These are phyloP conservation scores for Pseudocercospora vitis DNA, from an alignment of 2,329 filamentous ascomycete genomes.

Conservation along the genomic window DNA sequence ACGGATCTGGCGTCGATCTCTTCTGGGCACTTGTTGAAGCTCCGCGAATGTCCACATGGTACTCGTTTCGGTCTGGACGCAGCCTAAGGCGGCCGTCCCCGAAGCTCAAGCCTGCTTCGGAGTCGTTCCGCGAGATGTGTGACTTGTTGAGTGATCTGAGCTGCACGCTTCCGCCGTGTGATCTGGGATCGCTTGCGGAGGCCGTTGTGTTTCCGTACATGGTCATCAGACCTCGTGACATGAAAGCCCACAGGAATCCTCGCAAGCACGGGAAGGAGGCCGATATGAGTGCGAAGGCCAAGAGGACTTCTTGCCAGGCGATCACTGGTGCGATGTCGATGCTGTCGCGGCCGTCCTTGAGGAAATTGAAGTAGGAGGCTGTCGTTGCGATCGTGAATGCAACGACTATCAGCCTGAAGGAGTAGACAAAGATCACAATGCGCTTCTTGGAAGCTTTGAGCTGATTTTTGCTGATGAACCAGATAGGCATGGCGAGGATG, in stretches of 20 bases:
- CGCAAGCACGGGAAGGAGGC: conserved; percentile 31
- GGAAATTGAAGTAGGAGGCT: conserved; percentile 28
- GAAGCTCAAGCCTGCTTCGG: not conserved
- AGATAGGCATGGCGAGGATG: conserved; percentile 29
- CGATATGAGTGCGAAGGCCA: conserved; percentile 30
- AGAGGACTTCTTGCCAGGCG: conserved; percentile 28
- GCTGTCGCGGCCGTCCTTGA: conserved; percentile 18
- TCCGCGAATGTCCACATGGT: conserved; percentile 9
- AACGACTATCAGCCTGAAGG: conserved; percentile 24
- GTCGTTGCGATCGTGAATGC: conserved; percentile 23
- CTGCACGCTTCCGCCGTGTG: conserved; percentile 18
- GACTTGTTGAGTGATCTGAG: conserved; percentile 23
- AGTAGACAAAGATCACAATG: conserved; percentile 28
- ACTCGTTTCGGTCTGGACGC: conserved; percentile 10
- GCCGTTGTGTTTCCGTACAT: conserved; percentile 29
- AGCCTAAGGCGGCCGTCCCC: not conserved
- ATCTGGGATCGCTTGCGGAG: conserved; percentile 12
- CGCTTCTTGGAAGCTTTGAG: conserved; percentile 28
- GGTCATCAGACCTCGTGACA: conserved; percentile 25
- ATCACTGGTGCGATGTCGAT: conserved; percentile 27
- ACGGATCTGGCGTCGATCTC: conserved; percentile 1
- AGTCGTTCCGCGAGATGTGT: conserved; percentile 11
- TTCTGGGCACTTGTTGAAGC: not conserved
- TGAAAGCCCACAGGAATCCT: conserved; percentile 31
- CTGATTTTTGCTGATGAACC: conserved; percentile 30